Evolutionary conservation across 345 rosid genomes (phyloP).

Genomic region (Acer saccharum): DNA sequence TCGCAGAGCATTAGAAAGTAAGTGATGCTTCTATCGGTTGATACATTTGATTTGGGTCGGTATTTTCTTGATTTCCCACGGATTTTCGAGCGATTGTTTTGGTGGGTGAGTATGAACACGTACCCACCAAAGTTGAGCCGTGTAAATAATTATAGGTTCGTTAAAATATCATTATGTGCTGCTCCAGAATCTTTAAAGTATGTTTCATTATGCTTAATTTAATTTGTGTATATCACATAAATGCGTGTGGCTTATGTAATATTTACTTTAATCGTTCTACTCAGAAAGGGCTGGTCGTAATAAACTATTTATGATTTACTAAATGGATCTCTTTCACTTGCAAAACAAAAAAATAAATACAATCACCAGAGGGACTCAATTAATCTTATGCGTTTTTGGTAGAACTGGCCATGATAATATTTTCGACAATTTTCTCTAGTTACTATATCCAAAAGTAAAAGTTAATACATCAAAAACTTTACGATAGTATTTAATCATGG

Average conservation of each 20-base stretch:
- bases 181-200: background rate
- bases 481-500: no score
- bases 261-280: background rate
- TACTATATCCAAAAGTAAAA: no score
- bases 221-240: background rate
- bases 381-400: no score
- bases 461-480: no score
- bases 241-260: slow-evolving; percentile 18
- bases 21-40: background rate
- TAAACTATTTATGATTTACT: no score
- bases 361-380: no score
- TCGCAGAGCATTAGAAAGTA: background rate
- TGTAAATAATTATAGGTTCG: background rate
- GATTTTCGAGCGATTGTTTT: background rate
- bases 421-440: no score
- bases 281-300: no score
- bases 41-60: background rate
- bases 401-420: no score
- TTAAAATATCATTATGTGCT: background rate
- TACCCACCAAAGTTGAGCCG: no score
- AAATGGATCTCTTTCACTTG: no score
- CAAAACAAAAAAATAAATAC: no score
- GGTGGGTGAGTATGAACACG: background rate
- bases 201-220: background rate
- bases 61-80: background rate